Evolutionary conservation across 2,329 filamentous ascomycete genomes (phyloP).

Genomic region (Pezicula carpinea): DNA sequence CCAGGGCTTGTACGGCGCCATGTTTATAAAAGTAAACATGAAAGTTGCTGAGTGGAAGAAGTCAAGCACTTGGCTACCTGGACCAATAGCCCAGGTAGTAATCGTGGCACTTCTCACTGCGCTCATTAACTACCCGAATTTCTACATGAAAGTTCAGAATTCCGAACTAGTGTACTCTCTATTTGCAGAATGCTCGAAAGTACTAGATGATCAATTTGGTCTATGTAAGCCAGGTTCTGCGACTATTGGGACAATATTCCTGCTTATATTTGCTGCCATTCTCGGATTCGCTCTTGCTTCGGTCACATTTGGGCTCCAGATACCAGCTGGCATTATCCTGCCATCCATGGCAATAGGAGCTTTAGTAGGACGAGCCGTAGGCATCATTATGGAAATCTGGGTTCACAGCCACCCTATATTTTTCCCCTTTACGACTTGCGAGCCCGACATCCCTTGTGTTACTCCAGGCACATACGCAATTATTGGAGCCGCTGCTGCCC

Average conservation of each 20-base stretch:
- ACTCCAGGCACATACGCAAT: constrained; percentile 96
- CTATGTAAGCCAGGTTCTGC: constrained; percentile 85
- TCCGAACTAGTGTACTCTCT: constrained; percentile 88
- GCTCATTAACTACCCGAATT: constrained; percentile 89
- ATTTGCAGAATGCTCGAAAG: constrained; percentile 82
- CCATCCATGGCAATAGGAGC: constrained; percentile 96
- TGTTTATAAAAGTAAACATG: constrained; percentile 96
- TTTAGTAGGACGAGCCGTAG: constrained; percentile 81
- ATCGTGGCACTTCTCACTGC: constrained; percentile 78
- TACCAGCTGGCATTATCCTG: constrained; percentile 91
- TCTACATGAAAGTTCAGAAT: constrained; percentile 90
- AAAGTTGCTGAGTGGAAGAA: constrained; percentile 76
- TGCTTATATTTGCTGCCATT: constrained; percentile 76
- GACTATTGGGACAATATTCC: constrained; percentile 74
- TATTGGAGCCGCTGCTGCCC: constrained; percentile 88
- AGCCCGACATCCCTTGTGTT: constrained; percentile 81
- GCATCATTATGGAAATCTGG: constrained; percentile 85
- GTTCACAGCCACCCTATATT: constrained; percentile 73
- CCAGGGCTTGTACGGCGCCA: constrained; percentile 82
- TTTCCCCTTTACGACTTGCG: constrained; percentile 74
- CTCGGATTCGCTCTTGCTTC: constrained; percentile 82
- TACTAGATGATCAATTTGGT: constrained; percentile 80
- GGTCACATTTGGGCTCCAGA: constrained; percentile 88
- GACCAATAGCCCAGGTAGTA: constrained; percentile 74
- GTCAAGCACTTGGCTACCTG: constrained; percentile 56